Evolutionary conservation across 176 grass and related monocot genomes (phyloP).

Genomic region (Puccinellia tenuiflora): DNA sequence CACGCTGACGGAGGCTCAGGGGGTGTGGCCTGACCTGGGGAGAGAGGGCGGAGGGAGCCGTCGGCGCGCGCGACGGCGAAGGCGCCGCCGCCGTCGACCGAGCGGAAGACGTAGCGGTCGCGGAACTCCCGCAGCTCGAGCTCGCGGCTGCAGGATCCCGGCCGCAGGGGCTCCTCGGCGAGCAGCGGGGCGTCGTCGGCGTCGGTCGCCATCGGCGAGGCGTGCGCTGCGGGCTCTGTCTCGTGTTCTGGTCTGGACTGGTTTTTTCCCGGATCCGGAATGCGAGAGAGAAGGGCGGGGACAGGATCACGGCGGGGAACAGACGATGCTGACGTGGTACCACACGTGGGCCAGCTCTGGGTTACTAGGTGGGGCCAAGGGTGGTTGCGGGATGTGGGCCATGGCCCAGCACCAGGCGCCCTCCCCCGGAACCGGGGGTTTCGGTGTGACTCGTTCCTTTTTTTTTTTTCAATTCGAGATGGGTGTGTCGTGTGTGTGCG

Average conservation of each 20-base stretch:
- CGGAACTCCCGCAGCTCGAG: slow-evolving; percentile 80
- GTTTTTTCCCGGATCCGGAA: slow-evolving; percentile 17
- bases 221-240: background rate
- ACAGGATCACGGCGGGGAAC: background rate
- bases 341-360: slow-evolving; percentile 16
- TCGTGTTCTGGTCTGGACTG: background rate
- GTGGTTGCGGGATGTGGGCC: background rate
- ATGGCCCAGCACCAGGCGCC: background rate
- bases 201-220: slow-evolving; percentile 37
- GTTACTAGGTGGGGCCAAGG: background rate
- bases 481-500: background rate
- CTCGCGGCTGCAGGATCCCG: slow-evolving; percentile 56
- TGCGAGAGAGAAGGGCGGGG: background rate
- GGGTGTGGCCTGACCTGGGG: slow-evolving; percentile 24
- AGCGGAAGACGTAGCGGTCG: slow-evolving; percentile 81
- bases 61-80: slow-evolving; percentile 69
- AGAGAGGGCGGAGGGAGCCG: slow-evolving; percentile 45
- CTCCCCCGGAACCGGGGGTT: background rate
- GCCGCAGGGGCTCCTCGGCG: slow-evolving; percentile 18
- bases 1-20: background rate
- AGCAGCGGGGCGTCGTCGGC: slow-evolving; percentile 56
- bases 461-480: background rate
- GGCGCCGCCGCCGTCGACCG: slow-evolving; percentile 40
- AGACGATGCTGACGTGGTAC: slow-evolving; percentile 16
- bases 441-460: background rate